These are phyloP conservation scores for Saccharomycopsis vini DNA, from an alignment of 805 yeast species.

Conservation along the genomic window DNA sequence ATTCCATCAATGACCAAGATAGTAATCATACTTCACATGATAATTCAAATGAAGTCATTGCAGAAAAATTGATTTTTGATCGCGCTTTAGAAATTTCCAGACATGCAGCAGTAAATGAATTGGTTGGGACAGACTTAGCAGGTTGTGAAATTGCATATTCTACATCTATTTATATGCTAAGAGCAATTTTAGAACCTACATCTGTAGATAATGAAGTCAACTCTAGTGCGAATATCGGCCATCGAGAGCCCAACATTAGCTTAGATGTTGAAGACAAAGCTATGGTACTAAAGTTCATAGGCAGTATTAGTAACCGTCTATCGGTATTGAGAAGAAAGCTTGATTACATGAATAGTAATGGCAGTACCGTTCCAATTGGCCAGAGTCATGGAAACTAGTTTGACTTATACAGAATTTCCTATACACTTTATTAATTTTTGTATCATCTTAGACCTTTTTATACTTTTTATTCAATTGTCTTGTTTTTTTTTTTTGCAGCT, in stretches of 20 bases:
- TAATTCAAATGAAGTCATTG: conserved; percentile 33
- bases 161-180: conserved; percentile 92
- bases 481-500: no score
- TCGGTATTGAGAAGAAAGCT: conserved; percentile 60
- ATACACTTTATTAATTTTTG: no score
- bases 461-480: no score
- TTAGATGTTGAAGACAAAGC: conserved; percentile 66
- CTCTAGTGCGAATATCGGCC: no score
- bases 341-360: conserved; percentile 18
- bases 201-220: conserved; percentile 25
- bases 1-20: conserved; percentile 10
- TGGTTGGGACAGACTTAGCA: conserved; percentile 58
- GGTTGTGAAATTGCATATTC: conserved; percentile 86
- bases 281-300: conserved; percentile 73
- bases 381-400: no score
- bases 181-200: conserved; percentile 57
- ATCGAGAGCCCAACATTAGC: conserved; percentile 25
- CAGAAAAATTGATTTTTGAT: conserved; percentile 84
- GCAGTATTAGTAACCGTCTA: conserved; percentile 73
- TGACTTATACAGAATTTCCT: no score
- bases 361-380: no score
- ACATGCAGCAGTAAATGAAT: conserved; percentile 82
- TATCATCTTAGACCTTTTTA: no score
- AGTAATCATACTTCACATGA: conserved; percentile 11
- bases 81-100: conserved; percentile 90